Evolutionary conservation across 2,329 filamentous ascomycete species (phyloP), one percentile per base, ranked within the genome.

Genomic region (Colletotrichum falcatum): DNA sequence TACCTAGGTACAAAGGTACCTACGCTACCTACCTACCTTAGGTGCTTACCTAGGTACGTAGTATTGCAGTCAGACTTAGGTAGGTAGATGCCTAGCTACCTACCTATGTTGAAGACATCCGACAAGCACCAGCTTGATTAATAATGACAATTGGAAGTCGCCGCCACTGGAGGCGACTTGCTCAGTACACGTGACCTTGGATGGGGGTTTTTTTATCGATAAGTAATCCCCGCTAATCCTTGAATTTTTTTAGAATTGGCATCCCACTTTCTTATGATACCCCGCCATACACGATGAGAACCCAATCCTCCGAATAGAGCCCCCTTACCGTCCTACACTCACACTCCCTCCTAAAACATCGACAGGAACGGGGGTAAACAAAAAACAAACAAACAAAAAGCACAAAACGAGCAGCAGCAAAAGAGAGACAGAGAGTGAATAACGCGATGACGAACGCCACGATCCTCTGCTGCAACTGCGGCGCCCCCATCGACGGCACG

Each of bases 401-500:
- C n/a, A n/a, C n/a, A n/a, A n/a, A n/a, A n/a, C n/a, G n/a, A n/a
- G n/a, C n/a, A n/a, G n/a, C n/a, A n/a, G n/a, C n/a, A n/a, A n/a
- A n/a, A n/a, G n/a, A n/a, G n/a, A n/a, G n/a, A n/a, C n/a, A n/a
- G 14, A 46, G 53, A 58, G 58, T 42, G 55, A 49, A 14, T 37
- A 39, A 26, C 33, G 59, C 51, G 1, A 72, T 72, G 66, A 71
- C 72, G 28, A 48, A 64, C 46, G 72, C 72, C 48, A 73, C 72
- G 42, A 97, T 98, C 79, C 92, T 99, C 69, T 99, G 96, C 83
- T 97, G 94, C 85, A 97, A 98, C 87, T 99, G 96, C 82, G 96
- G 95, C 78, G 94, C 94, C 71, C 92, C 95, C 48, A 97, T 99
- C 77, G 95, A 98, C 82, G 96, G 96, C 81, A 97, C 94, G 23